These are phyloP conservation scores for Cucumis sativus DNA, from an alignment of 306 rosid species.

Conservation along the genomic window DNA sequence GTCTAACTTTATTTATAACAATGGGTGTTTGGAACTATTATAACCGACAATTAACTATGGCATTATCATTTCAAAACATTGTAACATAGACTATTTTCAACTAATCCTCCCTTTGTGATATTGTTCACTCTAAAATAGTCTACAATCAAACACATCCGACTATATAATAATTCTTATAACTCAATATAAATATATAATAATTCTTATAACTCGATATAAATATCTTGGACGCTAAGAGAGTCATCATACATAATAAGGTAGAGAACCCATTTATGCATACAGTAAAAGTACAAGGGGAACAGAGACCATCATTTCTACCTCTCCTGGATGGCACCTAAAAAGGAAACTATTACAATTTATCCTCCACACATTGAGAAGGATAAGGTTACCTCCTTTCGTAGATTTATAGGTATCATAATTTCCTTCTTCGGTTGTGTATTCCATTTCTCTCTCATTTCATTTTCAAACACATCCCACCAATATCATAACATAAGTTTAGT, in stretches of 20 bases:
- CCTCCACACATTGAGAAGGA: background rate
- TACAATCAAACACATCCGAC: no score
- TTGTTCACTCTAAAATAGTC: no score
- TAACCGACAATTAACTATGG: no score
- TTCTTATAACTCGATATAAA: no score
- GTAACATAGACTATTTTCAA: no score
- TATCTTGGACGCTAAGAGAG: background rate
- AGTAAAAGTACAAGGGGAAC: background rate
- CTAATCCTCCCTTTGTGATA: no score
- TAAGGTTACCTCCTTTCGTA: background rate
- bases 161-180: no score
- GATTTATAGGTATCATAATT: background rate
- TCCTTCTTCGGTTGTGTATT: background rate
- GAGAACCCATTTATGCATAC: background rate
- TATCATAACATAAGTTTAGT: background rate
- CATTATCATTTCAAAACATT: no score
- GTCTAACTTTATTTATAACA: background rate
- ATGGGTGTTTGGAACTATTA: no score
- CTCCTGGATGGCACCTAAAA: conserved; percentile 3
- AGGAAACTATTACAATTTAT: background rate
- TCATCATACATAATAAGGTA: background rate
- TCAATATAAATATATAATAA: no score
- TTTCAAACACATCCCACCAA: background rate
- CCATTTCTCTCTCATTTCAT: background rate
- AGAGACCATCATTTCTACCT: background rate